Evolutionary conservation across 768 basidiomycete species (phyloP), one percentile per base, ranked within the genome.

Genomic region (Suillus occidentalis): DNA sequence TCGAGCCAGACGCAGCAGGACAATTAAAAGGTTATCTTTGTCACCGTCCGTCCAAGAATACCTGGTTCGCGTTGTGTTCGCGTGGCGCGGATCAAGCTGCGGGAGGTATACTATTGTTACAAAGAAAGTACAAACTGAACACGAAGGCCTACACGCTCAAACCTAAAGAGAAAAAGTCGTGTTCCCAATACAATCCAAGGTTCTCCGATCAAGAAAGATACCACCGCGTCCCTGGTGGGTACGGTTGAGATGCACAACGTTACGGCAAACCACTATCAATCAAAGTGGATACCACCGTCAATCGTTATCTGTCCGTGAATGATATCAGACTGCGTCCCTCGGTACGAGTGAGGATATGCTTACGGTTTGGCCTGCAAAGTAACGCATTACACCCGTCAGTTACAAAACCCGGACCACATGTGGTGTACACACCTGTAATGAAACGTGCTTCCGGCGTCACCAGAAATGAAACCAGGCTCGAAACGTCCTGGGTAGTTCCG

Each of bases 401-500:
- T 65, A 52, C 16, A n/a, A 49, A 22, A 42, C 12, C 14, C 14
- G 1, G 3, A 13, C 22, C 37, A n/a, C 50, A 4, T 16, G 20
- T 31, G 6, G 60, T 65, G 16, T 65, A 75, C 79, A 20, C 64
- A 75, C 79, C 79, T 55, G 78, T 80, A 63, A 81, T 52, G 31
- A 71, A 76, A 64, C 69, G 69, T 14, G 80, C 73, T 22, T 77
- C 75, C 4, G 74, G 71, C 2, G 76, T 77, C 1, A 65, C 76
- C 22, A 82, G 67, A 65, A 75, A 81, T 7, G 76, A 72, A 5
- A 81, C 81, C 0, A 82, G 72, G 20, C 64, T 69, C 1, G 78
- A 78, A n/a, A 81, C 47, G 40, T 80, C 81, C 9, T 74, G 65
- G 37, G 73, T 14, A 7, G 34, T 64, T 16, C 76, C 76, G 1